Conservation (phyloP, 768 basidiomycete genomes). For the Lactarius psammicola region DNA sequence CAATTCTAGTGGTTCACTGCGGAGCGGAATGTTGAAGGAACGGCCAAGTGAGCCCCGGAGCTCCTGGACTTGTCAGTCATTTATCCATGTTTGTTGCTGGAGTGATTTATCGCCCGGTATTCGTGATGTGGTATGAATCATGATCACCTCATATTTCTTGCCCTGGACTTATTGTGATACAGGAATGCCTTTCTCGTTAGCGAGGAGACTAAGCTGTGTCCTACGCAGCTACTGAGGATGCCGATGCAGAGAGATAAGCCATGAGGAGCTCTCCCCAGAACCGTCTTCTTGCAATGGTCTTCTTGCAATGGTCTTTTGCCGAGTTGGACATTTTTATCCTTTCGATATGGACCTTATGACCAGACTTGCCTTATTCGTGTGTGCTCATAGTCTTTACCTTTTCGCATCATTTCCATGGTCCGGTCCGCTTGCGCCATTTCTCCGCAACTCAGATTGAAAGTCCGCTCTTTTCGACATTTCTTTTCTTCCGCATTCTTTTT, state of each 20-base stretch:
- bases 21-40: neutral
- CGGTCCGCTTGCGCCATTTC: too few species aligned
- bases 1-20: slow-evolving; percentile 1
- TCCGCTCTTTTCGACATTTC: too few species aligned
- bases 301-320: neutral
- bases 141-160: neutral
- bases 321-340: neutral
- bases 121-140: slow-evolving; percentile 9
- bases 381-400: neutral
- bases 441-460: too few species aligned
- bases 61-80: slow-evolving; percentile 2
- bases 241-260: slow-evolving; percentile 18
- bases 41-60: neutral
- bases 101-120: slow-evolving; percentile 2
- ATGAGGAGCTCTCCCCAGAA: neutral
- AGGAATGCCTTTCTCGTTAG: neutral
- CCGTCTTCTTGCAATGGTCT: slow-evolving; percentile 2
- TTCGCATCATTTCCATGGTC: too few species aligned
- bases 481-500: too few species aligned
- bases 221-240: neutral
- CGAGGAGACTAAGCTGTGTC: neutral
- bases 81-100: slow-evolving; percentile 10
- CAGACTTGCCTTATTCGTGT: slow-evolving; percentile 12
- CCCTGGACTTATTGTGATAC: neutral
- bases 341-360: slow-evolving; percentile 11